These are phyloP conservation scores for Aspergillus alliaceus DNA, from an alignment of 2,329 filamentous ascomycete species.

Conservation along the genomic window DNA sequence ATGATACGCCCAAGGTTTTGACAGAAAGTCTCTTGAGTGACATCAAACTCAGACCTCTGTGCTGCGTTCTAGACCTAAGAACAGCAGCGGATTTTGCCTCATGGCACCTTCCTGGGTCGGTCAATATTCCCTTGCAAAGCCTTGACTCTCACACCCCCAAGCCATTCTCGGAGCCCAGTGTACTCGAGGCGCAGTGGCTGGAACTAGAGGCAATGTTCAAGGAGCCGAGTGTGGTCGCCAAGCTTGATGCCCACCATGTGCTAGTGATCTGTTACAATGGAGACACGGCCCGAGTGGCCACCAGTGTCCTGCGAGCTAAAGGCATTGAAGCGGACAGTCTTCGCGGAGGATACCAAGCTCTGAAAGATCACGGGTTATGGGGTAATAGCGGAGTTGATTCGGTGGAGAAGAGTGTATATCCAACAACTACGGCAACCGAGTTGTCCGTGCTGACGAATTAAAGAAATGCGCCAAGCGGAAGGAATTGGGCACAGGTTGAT, in stretches of 20 bases:
- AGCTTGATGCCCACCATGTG: slow-evolving; percentile 35
- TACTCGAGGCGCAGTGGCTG: slow-evolving; percentile 50
- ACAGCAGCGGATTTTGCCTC: slow-evolving; percentile 42
- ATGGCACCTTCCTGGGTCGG: slow-evolving; percentile 47
- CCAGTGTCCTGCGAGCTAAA: slow-evolving; percentile 54
- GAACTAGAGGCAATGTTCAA: slow-evolving; percentile 48
- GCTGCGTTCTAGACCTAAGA: slow-evolving; percentile 48
- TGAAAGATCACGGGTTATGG: slow-evolving; percentile 29
- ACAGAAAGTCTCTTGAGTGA: slow-evolving; percentile 21
- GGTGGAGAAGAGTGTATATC: not conserved
- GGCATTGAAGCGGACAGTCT: slow-evolving; percentile 51
- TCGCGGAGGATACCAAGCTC: slow-evolving; percentile 41
- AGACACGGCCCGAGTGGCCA: slow-evolving; percentile 55
- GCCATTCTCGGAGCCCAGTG: slow-evolving; percentile 49
- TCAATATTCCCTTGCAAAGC: slow-evolving; percentile 46
- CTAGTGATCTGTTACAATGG: slow-evolving; percentile 57
- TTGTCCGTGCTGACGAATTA: slow-evolving; percentile 8
- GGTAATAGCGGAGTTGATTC: slow-evolving; percentile 12
- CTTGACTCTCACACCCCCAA: slow-evolving; percentile 35
- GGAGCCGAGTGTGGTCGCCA: slow-evolving; percentile 16
- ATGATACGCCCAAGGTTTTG: slow-evolving; percentile 23
- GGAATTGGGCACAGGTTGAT: not conserved
- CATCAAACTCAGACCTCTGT: slow-evolving; percentile 28
- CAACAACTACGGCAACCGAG: slow-evolving; percentile 3
- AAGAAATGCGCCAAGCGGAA: not conserved